phyloP scores from a whole-genome alignment of 75 land plant species.

The Larix kaempferi region DNA sequence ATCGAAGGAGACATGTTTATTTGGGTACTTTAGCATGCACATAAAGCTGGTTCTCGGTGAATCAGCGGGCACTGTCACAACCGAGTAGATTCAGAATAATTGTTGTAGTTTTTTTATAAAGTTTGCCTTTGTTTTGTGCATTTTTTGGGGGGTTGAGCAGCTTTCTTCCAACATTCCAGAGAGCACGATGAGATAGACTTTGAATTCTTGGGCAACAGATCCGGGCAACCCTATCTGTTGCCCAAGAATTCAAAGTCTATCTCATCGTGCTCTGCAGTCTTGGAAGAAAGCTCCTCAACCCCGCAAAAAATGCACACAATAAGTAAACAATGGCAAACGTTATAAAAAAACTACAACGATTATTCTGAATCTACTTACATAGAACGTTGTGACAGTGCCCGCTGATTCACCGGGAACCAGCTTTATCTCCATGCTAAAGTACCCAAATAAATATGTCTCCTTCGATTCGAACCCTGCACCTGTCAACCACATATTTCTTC shows the following conservation, averaged over 20 bases:
- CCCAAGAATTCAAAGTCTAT: slow-evolving; percentile 27
- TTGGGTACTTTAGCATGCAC: slow-evolving; percentile 18
- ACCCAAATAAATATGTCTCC: slow-evolving; percentile 12
- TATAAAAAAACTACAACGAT: not conserved
- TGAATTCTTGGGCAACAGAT: slow-evolving; percentile 24
- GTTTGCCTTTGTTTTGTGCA: not conserved
- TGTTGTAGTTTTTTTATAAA: not conserved
- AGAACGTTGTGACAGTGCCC: slow-evolving; percentile 24
- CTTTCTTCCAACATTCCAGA: not conserved
- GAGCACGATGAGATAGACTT: slow-evolving; percentile 25
- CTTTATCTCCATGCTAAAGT: slow-evolving; percentile 17
- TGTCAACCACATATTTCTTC: not conserved
- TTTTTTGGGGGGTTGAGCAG: slow-evolving; percentile 10
- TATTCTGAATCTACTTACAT: not conserved
- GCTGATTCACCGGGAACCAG: slow-evolving; percentile 20
- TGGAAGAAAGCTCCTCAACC: slow-evolving; percentile 12
- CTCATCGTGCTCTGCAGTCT: slow-evolving; percentile 14
- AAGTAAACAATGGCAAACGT: not conserved
- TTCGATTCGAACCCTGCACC: slow-evolving; percentile 23
- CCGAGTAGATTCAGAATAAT: not conserved
- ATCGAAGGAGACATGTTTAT: slow-evolving; percentile 9
- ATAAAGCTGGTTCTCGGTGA: slow-evolving; percentile 19
- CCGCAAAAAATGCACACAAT: not conserved
- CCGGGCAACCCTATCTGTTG: slow-evolving; percentile 17
- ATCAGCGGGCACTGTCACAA: slow-evolving; percentile 24